These are phyloP conservation scores for Blastocystis sp. DNA, from an alignment of 352 stramenopile genomes.

Conservation along the genomic window DNA sequence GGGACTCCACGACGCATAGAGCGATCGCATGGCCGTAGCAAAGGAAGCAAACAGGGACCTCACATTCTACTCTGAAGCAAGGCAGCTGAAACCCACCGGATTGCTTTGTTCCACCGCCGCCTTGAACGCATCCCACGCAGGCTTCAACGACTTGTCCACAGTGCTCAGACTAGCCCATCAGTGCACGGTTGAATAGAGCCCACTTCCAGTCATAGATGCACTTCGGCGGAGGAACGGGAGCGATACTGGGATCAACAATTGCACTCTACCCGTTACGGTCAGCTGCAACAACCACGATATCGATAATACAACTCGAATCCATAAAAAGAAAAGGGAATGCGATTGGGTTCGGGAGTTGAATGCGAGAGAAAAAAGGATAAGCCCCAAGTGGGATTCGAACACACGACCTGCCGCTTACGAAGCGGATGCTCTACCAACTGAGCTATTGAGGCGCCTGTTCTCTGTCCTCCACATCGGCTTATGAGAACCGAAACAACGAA, in stretches of 20 bases:
- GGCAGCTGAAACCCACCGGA: not conserved
- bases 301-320: not conserved
- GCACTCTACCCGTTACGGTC: not conserved
- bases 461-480: not conserved
- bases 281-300: not conserved
- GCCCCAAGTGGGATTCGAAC: constrained; percentile 67
- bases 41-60: not conserved
- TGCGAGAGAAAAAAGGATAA: not conserved
- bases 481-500: not conserved
- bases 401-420: constrained; percentile 66
- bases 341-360: not conserved
- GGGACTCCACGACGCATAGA: constrained; percentile 6
- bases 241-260: not conserved
- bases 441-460: not conserved
- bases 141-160: not conserved
- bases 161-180: not conserved
- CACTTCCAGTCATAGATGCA: not conserved
- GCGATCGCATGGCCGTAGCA: not conserved
- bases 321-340: not conserved
- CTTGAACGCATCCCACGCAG: constrained; percentile 3
- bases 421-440: constrained; percentile 19
- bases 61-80: not conserved
- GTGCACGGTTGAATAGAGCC: not conserved
- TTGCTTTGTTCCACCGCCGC: not conserved
- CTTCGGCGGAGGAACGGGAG: not conserved